Base-by-base conservation (phyloP, 257 asterid genomes). In the Schizonepeta tenuifolia region DNA sequence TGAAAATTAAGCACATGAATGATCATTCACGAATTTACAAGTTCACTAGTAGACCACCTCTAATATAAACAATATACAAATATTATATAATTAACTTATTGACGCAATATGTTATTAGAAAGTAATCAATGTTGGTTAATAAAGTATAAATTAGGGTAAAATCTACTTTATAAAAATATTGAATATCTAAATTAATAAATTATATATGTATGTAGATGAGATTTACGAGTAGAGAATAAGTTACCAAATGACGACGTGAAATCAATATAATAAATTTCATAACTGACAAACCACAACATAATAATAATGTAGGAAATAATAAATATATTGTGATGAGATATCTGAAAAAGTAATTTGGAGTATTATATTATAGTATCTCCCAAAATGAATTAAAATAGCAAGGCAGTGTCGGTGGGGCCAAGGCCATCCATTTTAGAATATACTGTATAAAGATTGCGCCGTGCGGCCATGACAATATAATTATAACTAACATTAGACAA, bases 381-480 rank as follows among this genome's bases (percentile, higher is more conserved):
- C 40, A 28, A 35, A 31, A 24, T 20, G 5, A 35, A 0, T n/a
- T 11, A 40, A 54, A 28, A 7, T 46, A 43, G n/a, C 2, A 22
- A 67, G 20, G 8, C 11, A 47, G 31, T 60, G 53, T 60, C 62
- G 47, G 55, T 54, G 41, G 15, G 7, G 26, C 4, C 35, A 3
- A n/a, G n/a, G n/a, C n/a, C n/a, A 31, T 31, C 41, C 12, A 9
- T 38, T 38, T 38, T 8, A 38, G 11, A 38, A 38, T 6, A 36
- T n/a, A n/a, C n/a, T n/a, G n/a, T n/a, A n/a, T 46, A 58, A 31
- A 66, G 66, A 75, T 54, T 58, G 71, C 65, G 87, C 88, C 96
- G 93, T 87, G 96, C 93, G 70, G 79, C 33, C 93, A 85, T 89
- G 87, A 87, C 87, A 77, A 1, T 50, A n/a, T 9, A 38, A n/a